Evolutionary conservation across 148 eudicot genomes (phyloP).

Genomic region (Spergularia marina): DNA sequence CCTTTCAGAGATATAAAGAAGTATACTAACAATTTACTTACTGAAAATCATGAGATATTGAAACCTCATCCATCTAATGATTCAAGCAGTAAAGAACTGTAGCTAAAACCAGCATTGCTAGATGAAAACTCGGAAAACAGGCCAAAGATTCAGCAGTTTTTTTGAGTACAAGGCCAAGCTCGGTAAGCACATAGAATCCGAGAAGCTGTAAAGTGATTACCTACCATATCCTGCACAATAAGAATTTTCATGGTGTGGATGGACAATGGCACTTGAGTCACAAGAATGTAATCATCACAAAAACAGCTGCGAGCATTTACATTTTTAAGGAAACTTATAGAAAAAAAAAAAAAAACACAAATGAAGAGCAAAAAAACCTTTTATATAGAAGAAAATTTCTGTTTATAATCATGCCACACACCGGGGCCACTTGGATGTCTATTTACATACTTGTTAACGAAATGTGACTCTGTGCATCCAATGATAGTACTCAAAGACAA

Average conservation of each 20-base stretch:
- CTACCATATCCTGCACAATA: neutral
- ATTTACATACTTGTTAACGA: constrained; percentile 44
- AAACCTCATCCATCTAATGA: no score
- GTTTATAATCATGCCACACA: constrained; percentile 54
- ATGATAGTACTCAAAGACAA: constrained; percentile 55
- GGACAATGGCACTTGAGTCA: neutral
- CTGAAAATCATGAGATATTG: no score
- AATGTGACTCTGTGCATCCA: constrained; percentile 42
- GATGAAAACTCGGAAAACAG: neutral
- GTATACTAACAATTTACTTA: no score
- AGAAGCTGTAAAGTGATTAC: constrained; percentile 5
- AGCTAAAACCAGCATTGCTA: neutral
- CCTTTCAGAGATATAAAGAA: no score
- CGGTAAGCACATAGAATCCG: neutral
- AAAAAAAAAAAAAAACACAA: no score
- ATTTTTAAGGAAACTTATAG: neutral
- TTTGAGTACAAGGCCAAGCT: neutral
- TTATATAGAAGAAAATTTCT: constrained; percentile 28
- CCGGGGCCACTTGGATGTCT: constrained; percentile 56
- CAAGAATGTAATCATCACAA: neutral
- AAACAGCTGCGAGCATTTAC: constrained; percentile 1
- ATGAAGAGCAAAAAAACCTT: neutral
- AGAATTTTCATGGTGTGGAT: neutral
- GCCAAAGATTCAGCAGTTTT: neutral
- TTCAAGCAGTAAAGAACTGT: no score